These are phyloP conservation scores for Puccinia polysora DNA, from an alignment of 1,284 basidiomycete genomes.

Conservation along the genomic window DNA sequence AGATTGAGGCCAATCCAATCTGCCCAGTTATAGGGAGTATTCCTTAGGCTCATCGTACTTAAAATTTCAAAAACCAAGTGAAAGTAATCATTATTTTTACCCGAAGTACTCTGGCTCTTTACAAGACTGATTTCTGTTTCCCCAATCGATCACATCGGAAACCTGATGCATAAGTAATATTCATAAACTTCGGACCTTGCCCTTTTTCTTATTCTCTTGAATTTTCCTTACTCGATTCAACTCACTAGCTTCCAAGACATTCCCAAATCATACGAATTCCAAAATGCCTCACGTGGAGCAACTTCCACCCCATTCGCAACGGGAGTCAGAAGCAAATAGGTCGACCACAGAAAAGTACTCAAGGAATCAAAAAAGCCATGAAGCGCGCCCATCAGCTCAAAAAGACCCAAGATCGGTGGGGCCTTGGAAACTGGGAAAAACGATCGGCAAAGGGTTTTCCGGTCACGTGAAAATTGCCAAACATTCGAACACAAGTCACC, in stretches of 20 bases:
- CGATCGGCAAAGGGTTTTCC: slow-evolving; percentile 83
- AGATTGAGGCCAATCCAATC: no score
- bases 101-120: no score
- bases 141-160: no score
- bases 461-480: slow-evolving; percentile 87
- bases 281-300: slow-evolving; percentile 3
- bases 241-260: not conserved
- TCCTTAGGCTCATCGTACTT: no score
- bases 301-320: slow-evolving; percentile 14
- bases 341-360: slow-evolving; percentile 7
- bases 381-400: slow-evolving; percentile 44
- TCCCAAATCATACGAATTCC: not conserved
- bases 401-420: slow-evolving; percentile 64
- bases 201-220: no score
- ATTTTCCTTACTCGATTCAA: no score
- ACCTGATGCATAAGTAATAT: no score
- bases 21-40: no score
- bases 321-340: slow-evolving; percentile 22
- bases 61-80: no score
- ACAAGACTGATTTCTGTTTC: no score
- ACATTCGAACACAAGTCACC: slow-evolving; percentile 78
- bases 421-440: slow-evolving; percentile 86
- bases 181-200: no score
- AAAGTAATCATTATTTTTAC: no score
- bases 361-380: not conserved